Evolutionary conservation across 306 rosid genomes (phyloP).

Genomic region (Prunus kanzakura): DNA sequence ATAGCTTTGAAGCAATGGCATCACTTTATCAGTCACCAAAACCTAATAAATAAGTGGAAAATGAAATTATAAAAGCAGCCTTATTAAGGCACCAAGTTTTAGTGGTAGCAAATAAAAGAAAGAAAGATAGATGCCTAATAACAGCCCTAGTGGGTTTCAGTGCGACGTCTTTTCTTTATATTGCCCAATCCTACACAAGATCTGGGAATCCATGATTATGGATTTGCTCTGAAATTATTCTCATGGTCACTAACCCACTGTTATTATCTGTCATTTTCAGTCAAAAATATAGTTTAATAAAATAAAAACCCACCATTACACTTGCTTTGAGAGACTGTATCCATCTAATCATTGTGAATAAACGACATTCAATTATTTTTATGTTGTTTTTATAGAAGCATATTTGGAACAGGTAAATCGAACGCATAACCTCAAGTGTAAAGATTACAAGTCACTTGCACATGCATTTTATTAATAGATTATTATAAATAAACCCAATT

Average conservation of each 20-base stretch:
- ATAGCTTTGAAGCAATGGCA: neutral
- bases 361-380: no score
- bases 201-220: slow-evolving; percentile 2
- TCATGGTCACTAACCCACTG: neutral
- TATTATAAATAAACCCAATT: no score
- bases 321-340: neutral
- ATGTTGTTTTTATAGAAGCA: no score
- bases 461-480: no score
- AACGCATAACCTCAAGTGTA: no score
- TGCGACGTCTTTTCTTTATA: neutral
- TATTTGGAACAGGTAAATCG: no score
- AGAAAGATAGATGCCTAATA: neutral
- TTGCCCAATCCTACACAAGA: neutral
- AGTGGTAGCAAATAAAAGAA: neutral
- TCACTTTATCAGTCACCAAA: neutral
- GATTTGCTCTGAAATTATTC: neutral
- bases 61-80: neutral
- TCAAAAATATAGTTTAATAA: no score
- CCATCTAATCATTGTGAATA: neutral
- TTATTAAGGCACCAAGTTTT: neutral
- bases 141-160: neutral
- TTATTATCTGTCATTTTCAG: no score
- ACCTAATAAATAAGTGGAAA: slow-evolving; percentile 1
- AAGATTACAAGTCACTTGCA: no score
- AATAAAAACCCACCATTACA: neutral